These are phyloP conservation scores for Pythium vanterpoolii DNA, from an alignment of 352 stramenopile species.

Conservation along the genomic window DNA sequence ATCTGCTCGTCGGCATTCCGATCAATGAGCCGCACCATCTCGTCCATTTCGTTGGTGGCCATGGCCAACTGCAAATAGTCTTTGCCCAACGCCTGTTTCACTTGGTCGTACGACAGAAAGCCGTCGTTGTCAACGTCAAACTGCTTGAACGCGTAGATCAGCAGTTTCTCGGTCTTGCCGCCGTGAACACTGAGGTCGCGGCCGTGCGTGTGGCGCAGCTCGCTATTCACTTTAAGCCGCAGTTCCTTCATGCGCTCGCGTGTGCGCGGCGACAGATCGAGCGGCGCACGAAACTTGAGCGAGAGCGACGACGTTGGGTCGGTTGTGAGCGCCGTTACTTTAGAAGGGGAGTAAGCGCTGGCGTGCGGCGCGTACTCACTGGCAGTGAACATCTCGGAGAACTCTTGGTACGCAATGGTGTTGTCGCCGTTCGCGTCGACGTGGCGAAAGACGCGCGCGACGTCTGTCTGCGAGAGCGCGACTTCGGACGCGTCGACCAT, in stretches of 20 bases:
- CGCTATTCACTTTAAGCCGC: conserved; percentile 52
- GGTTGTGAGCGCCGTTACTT: conserved; percentile 13
- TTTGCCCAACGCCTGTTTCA: conserved; percentile 53
- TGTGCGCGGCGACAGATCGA: conserved; percentile 58
- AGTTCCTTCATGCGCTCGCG: conserved; percentile 63
- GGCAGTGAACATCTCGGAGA: conserved; percentile 66
- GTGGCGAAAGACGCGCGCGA: conserved; percentile 41
- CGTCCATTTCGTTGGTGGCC: conserved; percentile 46
- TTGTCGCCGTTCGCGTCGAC: conserved; percentile 75
- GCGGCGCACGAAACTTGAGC: conserved; percentile 67
- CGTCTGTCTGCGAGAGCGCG: conserved; percentile 40
- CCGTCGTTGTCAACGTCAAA: conserved; percentile 74
- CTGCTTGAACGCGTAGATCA: conserved; percentile 78
- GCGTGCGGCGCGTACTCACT: conserved; percentile 23
- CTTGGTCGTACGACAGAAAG: conserved; percentile 66
- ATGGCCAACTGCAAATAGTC: conserved; percentile 64
- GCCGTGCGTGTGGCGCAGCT: conserved; percentile 54
- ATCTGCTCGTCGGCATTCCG: conserved; percentile 66
- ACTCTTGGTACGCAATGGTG: conserved; percentile 65
- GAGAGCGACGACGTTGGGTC: conserved; percentile 52
- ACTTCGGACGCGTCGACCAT: conserved; percentile 71
- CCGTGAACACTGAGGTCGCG: conserved; percentile 52
- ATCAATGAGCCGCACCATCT: conserved; percentile 77
- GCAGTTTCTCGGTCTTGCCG: conserved; percentile 59
- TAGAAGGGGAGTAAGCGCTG: conserved; percentile 37